These are phyloP conservation scores for Rhizoctonia solani DNA, from an alignment of 1,284 basidiomycete species.

Conservation along the genomic window DNA sequence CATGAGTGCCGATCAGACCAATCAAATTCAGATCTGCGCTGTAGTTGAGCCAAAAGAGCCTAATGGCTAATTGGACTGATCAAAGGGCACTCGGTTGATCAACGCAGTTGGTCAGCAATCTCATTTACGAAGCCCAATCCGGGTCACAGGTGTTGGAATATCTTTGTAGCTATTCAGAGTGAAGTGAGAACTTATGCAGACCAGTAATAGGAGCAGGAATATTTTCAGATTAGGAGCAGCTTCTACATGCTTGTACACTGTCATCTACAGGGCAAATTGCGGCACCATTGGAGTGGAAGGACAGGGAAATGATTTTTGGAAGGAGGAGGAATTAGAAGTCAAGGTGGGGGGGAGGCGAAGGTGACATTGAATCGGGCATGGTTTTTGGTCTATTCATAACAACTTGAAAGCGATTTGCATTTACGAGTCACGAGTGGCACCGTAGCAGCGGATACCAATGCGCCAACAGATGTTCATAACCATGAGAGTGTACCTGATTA, in stretches of 20 bases:
- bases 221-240: too few relatives aligned
- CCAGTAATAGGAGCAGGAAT: too few relatives aligned
- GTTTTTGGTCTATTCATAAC: background rate
- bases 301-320: too few relatives aligned
- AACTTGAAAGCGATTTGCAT: too few relatives aligned
- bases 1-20: background rate
- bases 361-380: background rate
- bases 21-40: background rate
- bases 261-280: too few relatives aligned
- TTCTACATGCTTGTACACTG: too few relatives aligned
- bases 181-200: too few relatives aligned
- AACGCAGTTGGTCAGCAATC: background rate
- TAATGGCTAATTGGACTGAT: background rate
- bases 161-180: too few relatives aligned
- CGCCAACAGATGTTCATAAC: slow-evolving; percentile 26
- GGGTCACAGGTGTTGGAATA: too few relatives aligned
- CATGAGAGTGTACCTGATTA: slow-evolving; percentile 9
- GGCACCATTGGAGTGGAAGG: too few relatives aligned
- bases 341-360: background rate
- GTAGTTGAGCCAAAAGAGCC: background rate
- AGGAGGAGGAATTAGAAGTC: background rate
- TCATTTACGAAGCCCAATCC: background rate
- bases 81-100: background rate
- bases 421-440: slow-evolving; percentile 22
- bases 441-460: slow-evolving; percentile 22